A percentile compares a stretch with the other conserved stretches of the same genome.
Conservation (phyloP, 1,284 basidiomycete genomes). For the Anthracocystis panici-leucophaei region DNA sequence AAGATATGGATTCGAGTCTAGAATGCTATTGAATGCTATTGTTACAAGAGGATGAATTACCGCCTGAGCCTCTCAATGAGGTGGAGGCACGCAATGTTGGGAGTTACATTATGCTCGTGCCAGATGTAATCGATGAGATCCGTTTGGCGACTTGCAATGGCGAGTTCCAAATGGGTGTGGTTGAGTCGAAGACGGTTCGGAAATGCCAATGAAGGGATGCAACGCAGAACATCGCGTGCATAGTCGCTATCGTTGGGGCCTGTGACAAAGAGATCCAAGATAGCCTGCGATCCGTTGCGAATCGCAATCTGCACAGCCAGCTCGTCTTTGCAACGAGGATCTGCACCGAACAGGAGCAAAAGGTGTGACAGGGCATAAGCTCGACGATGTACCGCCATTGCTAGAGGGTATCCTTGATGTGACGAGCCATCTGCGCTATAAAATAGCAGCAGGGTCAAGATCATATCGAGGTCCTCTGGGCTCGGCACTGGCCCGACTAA, state of each 20-base stretch:
- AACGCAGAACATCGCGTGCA: too few relatives aligned
- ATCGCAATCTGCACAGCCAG: slow-evolving; percentile 44
- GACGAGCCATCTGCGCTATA: slow-evolving; percentile 31
- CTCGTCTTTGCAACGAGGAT: slow-evolving; percentile 30
- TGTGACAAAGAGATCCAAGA: slow-evolving; percentile 25
- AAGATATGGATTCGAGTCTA: not conserved
- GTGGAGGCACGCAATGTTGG: slow-evolving; percentile 33
- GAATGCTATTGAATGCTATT: not conserved
- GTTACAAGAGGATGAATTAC: not conserved
- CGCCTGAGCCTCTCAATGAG: slow-evolving; percentile 36
- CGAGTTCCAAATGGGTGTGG: slow-evolving; percentile 19
- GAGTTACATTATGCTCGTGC: slow-evolving; percentile 32
- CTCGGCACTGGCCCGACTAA: slow-evolving; percentile 19
- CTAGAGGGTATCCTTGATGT: slow-evolving; percentile 41
- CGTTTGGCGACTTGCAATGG: slow-evolving; percentile 30
- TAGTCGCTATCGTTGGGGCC: not conserved
- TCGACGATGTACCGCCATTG: slow-evolving; percentile 40
- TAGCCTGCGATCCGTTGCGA: slow-evolving; percentile 20
- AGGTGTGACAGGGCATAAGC: slow-evolving; percentile 29
- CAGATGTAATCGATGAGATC: slow-evolving; percentile 44
- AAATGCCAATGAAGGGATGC: not conserved
- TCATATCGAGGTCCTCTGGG: slow-evolving; percentile 13
- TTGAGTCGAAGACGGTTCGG: slow-evolving; percentile 8
- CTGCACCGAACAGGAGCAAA: slow-evolving; percentile 31
- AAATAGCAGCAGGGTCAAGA: slow-evolving; percentile 20